Evolutionary conservation across 2,329 filamentous ascomycete species (phyloP).

Genomic region (Ophiostoma piceae): DNA sequence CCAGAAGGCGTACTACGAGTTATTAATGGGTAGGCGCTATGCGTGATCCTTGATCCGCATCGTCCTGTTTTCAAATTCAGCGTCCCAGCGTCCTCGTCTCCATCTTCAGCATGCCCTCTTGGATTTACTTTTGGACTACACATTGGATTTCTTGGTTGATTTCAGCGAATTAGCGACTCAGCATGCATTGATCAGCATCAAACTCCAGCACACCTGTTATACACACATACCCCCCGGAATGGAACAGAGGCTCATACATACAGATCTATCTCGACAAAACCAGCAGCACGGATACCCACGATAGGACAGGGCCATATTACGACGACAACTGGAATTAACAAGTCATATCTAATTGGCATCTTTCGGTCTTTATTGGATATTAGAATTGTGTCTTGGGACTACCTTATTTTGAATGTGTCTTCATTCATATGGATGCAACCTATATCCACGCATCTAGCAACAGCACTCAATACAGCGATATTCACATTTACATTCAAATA

Average conservation of each 20-base stretch:
- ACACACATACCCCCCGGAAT: background rate
- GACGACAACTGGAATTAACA: too few relatives aligned
- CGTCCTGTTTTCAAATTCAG: background rate
- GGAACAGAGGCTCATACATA: constrained; percentile 6
- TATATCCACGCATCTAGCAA: too few relatives aligned
- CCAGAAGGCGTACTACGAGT: constrained; percentile 38
- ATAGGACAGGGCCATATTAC: background rate
- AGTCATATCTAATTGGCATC: too few relatives aligned
- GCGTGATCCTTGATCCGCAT: constrained; percentile 16
- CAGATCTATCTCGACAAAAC: background rate
- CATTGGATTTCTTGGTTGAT: too few relatives aligned
- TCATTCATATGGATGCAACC: too few relatives aligned
- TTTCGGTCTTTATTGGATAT: too few relatives aligned
- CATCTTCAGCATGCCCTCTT: background rate
- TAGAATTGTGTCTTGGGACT: too few relatives aligned
- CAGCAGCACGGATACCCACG: background rate
- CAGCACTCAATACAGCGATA: too few relatives aligned
- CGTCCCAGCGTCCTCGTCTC: too few relatives aligned
- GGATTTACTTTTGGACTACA: too few relatives aligned
- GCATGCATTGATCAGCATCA: background rate
- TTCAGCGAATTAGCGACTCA: background rate
- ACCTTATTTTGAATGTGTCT: too few relatives aligned
- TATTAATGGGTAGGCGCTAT: constrained; percentile 35
- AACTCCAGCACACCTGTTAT: background rate
- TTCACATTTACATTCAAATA: too few relatives aligned